Conservation (phyloP, 768 basidiomycete species). For the Agrocybe praecox region DNA sequence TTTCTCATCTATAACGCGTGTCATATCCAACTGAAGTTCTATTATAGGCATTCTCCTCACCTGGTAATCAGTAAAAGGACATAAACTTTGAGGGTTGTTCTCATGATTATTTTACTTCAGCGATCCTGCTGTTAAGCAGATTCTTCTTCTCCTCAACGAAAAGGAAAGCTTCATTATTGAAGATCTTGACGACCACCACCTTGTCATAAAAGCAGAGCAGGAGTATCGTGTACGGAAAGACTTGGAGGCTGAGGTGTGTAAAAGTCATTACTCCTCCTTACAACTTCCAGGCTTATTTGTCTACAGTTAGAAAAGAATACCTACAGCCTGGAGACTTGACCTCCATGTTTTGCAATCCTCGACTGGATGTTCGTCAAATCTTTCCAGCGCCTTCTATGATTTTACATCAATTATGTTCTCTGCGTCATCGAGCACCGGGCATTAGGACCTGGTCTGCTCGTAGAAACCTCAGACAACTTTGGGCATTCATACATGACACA, state of each 20-base stretch:
- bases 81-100: neutral
- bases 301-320: conserved; percentile 83
- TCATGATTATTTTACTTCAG: conserved; percentile 35
- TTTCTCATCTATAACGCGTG: conserved; percentile 6
- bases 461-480: too few relatives aligned
- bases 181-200: conserved; percentile 81
- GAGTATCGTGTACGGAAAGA: conserved; percentile 74
- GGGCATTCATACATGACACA: too few relatives aligned
- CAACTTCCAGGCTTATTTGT: conserved; percentile 2
- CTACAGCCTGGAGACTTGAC: conserved; percentile 60
- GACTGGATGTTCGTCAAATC: neutral
- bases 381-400: neutral
- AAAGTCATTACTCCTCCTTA: neutral
- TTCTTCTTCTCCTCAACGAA: conserved; percentile 81
- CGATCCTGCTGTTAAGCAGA: conserved; percentile 90
- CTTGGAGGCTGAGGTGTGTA: conserved; percentile 75
- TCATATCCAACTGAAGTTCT: neutral
- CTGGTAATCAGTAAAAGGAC: conserved; percentile 44
- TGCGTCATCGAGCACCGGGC: too few relatives aligned
- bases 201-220: conserved; percentile 83
- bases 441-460: too few relatives aligned
- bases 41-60: conserved; percentile 63
- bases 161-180: conserved; percentile 82
- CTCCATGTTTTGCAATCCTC: neutral
- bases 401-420: too few relatives aligned